A percentile compares a stretch with the other conserved stretches of the same genome.
These are phyloP conservation scores for Wolfiporia cocos DNA, from an alignment of 1,284 basidiomycete genomes.

Conservation along the genomic window DNA sequence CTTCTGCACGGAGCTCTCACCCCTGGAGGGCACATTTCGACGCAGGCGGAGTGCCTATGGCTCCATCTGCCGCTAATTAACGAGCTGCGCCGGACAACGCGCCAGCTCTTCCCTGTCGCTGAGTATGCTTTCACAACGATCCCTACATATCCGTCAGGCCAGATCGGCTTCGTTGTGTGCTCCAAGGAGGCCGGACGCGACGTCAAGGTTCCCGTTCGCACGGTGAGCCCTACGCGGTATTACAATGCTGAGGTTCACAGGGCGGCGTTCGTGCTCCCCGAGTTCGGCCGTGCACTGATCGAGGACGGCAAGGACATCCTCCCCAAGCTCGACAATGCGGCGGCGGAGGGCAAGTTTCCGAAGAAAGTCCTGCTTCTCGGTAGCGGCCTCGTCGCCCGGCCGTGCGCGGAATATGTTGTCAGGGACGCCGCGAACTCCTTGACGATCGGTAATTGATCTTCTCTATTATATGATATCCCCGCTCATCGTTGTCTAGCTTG, in stretches of 20 bases:
- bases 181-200: constrained; percentile 74
- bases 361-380: constrained; percentile 90
- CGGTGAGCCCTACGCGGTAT: constrained; percentile 73
- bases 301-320: constrained; percentile 67
- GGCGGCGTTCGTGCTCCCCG: constrained; percentile 86
- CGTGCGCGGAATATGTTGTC: constrained; percentile 91
- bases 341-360: constrained; percentile 29
- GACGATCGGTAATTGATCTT: constrained; percentile 59
- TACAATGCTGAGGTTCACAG: constrained; percentile 85
- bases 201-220: constrained; percentile 64
- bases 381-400: constrained; percentile 92
- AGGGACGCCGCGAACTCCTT: constrained; percentile 80
- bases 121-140: constrained; percentile 97
- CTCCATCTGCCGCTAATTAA: constrained; percentile 89
- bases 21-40: constrained; percentile 91
- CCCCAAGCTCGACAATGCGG: constrained; percentile 59
- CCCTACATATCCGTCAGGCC: constrained; percentile 95
- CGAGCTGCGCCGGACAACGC: constrained; percentile 70
- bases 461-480: not conserved
- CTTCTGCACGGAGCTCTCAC: constrained; percentile 87
- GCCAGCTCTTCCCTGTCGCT: constrained; percentile 76
- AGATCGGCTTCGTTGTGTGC: constrained; percentile 94
- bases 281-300: constrained; percentile 79
- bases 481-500: constrained; percentile 50
- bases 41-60: constrained; percentile 97